A percentile compares a stretch with the other conserved stretches of the same genome.
phyloP scores from a whole-genome alignment of 1,284 basidiomycete species.

The Trichosporon sp. region DNA sequence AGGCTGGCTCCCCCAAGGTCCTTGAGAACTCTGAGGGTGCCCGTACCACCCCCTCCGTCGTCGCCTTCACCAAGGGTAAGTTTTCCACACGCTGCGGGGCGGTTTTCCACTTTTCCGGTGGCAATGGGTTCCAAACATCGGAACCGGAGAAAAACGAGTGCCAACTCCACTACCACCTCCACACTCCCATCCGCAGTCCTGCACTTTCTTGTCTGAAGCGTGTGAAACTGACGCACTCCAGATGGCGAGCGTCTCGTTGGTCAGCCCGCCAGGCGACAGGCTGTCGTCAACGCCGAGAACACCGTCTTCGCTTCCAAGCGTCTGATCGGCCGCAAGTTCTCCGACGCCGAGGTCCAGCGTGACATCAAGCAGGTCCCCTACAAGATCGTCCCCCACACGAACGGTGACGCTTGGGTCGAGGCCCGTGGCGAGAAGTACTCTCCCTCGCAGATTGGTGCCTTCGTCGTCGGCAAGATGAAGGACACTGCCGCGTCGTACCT shows the following conservation, averaged over 20 bases:
- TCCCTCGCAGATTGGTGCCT: slow-evolving; percentile 64
- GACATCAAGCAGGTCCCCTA: slow-evolving; percentile 69
- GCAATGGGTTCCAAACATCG: neutral
- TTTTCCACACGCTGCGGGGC: slow-evolving; percentile 10
- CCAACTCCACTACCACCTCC: no score
- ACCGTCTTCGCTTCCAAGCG: slow-evolving; percentile 96
- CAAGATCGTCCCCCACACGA: slow-evolving; percentile 64
- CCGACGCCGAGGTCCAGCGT: slow-evolving; percentile 86
- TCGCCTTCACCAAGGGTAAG: slow-evolving; percentile 88
- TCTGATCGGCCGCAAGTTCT: slow-evolving; percentile 89
- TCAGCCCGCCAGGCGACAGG: slow-evolving; percentile 94
- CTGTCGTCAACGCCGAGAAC: slow-evolving; percentile 92
- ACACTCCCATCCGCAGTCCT: no score
- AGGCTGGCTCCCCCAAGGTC: slow-evolving; percentile 88
- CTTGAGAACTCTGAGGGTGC: slow-evolving; percentile 98
- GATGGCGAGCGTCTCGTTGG: slow-evolving; percentile 87
- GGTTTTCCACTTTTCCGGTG: neutral
- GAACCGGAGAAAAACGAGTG: neutral
- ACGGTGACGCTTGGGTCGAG: slow-evolving; percentile 69
- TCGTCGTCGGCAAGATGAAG: slow-evolving; percentile 90
- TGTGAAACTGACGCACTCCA: slow-evolving; percentile 12
- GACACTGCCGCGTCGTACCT: slow-evolving; percentile 90
- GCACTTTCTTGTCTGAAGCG: neutral
- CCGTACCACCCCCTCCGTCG: slow-evolving; percentile 94
- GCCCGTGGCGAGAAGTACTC: slow-evolving; percentile 59